Percentiles rank a stretch among this genome's conserved stretches.
phyloP scores from a whole-genome alignment of 345 rosid genomes.

The Lepidium aucheri region DNA sequence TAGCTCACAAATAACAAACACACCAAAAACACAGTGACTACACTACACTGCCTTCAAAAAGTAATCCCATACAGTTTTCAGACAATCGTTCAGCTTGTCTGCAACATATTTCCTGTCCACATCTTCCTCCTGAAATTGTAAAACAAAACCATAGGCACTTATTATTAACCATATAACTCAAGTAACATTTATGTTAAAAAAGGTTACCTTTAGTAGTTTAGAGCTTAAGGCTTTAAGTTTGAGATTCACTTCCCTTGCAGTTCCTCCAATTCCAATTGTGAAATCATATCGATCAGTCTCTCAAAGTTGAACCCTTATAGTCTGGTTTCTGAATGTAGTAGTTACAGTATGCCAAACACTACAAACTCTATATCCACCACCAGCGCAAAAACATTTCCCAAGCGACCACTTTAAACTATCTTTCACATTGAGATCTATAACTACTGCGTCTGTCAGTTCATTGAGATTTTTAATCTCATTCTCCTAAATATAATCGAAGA shows the following conservation, averaged over 20 bases:
- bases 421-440: conserved; percentile 44
- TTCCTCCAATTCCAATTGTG: conserved; percentile 31
- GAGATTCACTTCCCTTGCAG: conserved; percentile 30
- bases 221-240: conserved; percentile 33
- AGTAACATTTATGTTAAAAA: not conserved
- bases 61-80: not conserved
- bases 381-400: conserved; percentile 22
- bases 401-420: conserved; percentile 68
- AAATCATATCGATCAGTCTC: conserved; percentile 54
- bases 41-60: not conserved
- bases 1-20: not conserved
- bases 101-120: conserved; percentile 7
- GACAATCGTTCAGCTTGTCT: conserved; percentile 21
- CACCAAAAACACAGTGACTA: conserved; percentile 8
- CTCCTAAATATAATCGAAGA: conserved; percentile 35
- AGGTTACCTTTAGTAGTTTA: conserved; percentile 12
- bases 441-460: conserved; percentile 38
- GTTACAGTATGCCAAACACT: conserved; percentile 43
- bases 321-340: conserved; percentile 28
- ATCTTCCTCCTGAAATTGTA: not conserved
- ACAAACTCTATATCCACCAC: conserved; percentile 30
- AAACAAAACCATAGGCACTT: not conserved
- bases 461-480: conserved; percentile 39
- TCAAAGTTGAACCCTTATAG: conserved; percentile 39
- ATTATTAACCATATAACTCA: not conserved